Base-by-base conservation (phyloP, 1,284 basidiomycete genomes). In the Rhodotorula sp. region DNA sequence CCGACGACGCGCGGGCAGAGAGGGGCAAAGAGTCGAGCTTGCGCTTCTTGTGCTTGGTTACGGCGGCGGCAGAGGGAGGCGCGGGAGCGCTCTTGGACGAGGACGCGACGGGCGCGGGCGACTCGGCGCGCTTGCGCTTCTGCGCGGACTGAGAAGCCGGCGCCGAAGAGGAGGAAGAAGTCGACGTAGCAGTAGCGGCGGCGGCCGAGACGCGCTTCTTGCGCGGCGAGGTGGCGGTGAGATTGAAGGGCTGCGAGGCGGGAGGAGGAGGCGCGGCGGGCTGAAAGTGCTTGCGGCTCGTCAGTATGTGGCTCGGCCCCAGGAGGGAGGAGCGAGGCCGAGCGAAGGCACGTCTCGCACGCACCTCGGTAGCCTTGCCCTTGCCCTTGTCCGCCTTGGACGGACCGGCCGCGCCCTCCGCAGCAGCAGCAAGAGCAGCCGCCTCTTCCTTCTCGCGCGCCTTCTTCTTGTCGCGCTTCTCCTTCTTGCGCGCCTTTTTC, bases 51-150 rank as follows among this genome's bases (percentile, higher is more conserved):
- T 49, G 10, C 44, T 64, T 54, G 4, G 45, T 61, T 0, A 49
- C 21, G n/a, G 57, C 4, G 17, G 68, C 21, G n/a, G 57, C 4
- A 10, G 68, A 12, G 12, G 61, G 23, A 7, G 48, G 10, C 9
- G 49, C 59, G 41, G 57, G 45, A 13, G 60, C 42, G 1, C 41
- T 2, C 27, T 16, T 19, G 3, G 54, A 12, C 3, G 53, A 14
- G n/a, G 57, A 21, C 4, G 42, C 44, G 45, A 14, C 25, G 16
- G 44, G 57, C 4, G 17, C 49, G 21, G 64, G 55, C n/a, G 67
- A 69, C 0, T 63, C 67, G 44, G 66, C 50, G 21, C 66, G 68
- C 49, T 71, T 66, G 57, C 66, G 68, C 62, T 71, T 67, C 50
- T 71, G 67, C 21, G 41, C 34, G 2, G 34, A 34, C 3, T 34